phyloP scores from a whole-genome alignment of 495 filamentous ascomycete genomes.

The Penicillium flavigenum region DNA sequence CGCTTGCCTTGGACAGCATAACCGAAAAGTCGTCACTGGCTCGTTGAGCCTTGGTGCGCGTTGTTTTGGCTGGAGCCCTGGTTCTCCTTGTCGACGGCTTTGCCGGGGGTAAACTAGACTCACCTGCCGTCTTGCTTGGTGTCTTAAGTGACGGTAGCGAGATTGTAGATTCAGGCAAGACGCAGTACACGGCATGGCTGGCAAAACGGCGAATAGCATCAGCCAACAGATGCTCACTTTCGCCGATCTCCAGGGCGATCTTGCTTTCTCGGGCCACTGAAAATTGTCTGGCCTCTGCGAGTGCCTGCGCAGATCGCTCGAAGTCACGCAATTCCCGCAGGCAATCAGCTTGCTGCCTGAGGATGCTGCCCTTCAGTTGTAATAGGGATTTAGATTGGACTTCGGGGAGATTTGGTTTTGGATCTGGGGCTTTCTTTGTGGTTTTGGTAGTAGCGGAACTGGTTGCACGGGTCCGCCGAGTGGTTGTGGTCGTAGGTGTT shows the following conservation, averaged over 20 bases:
- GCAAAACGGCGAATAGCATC: constrained; percentile 66
- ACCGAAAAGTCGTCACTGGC: constrained; percentile 41
- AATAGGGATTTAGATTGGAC: constrained; percentile 58
- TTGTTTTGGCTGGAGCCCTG: constrained; percentile 30
- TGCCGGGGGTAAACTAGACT: constrained; percentile 13
- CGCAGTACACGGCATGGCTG: constrained; percentile 79
- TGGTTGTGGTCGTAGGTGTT: constrained; percentile 22
- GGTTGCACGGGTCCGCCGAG: constrained; percentile 37
- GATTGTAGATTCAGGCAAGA: constrained; percentile 87
- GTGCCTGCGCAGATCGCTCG: constrained; percentile 36
- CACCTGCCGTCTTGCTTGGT: constrained; percentile 25
- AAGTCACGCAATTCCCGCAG: constrained; percentile 40
- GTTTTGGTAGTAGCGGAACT: constrained; percentile 31
- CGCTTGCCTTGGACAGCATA: constrained; percentile 44
- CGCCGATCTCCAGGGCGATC: constrained; percentile 43
- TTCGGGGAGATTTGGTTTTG: constrained; percentile 25
- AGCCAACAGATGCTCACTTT: constrained; percentile 51
- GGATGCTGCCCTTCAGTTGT: constrained; percentile 58
- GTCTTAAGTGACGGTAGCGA: constrained; percentile 67
- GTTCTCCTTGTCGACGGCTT: constrained; percentile 31
- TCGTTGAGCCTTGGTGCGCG: constrained; percentile 35
- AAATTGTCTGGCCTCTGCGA: constrained; percentile 37
- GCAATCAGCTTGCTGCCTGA: constrained; percentile 62
- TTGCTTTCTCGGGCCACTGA: constrained; percentile 40
- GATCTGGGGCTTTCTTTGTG: constrained; percentile 31